phyloP scores from a whole-genome alignment of 441 rosid genomes.

The Populus trichocarpa region DNA sequence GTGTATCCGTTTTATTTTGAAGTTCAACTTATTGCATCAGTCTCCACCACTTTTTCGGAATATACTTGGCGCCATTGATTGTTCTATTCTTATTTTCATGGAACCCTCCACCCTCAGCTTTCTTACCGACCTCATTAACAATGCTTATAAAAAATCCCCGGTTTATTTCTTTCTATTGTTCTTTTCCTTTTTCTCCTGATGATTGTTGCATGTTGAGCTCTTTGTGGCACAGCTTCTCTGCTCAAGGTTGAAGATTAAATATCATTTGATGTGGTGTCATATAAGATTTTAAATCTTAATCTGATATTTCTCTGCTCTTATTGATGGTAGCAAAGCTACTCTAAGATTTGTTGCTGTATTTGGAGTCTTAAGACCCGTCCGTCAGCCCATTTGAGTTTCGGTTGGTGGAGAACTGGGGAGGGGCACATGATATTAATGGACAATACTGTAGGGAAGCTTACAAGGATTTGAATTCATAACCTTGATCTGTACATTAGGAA shows the following conservation, averaged over 20 bases:
- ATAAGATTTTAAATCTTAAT: not conserved
- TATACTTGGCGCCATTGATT: not conserved
- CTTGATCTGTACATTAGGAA: too few relatives aligned
- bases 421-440: too few relatives aligned
- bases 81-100: not conserved
- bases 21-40: not conserved
- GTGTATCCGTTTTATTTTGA: not conserved
- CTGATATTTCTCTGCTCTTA: not conserved
- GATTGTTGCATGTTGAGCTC: not conserved
- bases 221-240: not conserved
- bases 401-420: too few relatives aligned
- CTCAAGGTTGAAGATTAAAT: not conserved
- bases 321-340: not conserved
- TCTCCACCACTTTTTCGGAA: not conserved
- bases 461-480: too few relatives aligned
- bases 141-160: not conserved
- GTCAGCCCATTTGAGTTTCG: too few relatives aligned
- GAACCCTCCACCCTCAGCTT: not conserved
- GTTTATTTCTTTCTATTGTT: not conserved
- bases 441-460: too few relatives aligned
- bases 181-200: not conserved
- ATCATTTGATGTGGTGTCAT: not conserved
- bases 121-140: not conserved
- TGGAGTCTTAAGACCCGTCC: too few relatives aligned
- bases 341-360: not conserved